phyloP scores from a whole-genome alignment of 768 basidiomycete species.

The Boletus subparvulus region DNA sequence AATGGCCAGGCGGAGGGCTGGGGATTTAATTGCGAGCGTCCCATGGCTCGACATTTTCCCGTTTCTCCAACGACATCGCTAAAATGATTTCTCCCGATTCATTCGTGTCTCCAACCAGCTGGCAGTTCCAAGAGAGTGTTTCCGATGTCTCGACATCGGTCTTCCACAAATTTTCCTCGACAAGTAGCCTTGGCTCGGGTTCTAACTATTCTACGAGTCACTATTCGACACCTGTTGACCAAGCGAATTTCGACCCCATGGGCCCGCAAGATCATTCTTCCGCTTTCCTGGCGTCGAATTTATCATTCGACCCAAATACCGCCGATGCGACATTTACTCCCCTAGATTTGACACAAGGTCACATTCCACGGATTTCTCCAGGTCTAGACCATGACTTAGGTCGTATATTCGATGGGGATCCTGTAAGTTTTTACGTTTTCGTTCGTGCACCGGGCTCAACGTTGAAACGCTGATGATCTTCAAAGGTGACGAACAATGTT shows the following conservation, averaged over 20 bases:
- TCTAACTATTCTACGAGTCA: neutral
- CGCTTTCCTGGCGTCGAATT: neutral
- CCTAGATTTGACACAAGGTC: neutral
- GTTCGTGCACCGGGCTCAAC: neutral
- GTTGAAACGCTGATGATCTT: neutral
- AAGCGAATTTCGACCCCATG: neutral
- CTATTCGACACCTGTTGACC: neutral
- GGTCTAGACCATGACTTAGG: neutral
- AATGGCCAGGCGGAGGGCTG: neutral
- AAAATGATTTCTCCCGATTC: neutral
- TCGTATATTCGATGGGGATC: neutral
- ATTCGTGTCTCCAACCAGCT: accelerated
- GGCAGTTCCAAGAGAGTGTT: too few species aligned
- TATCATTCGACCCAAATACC: neutral
- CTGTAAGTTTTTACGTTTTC: neutral
- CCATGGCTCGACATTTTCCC: neutral
- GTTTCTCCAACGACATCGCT: neutral
- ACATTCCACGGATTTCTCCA: neutral
- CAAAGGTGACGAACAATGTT: neutral
- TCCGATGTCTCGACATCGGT: neutral
- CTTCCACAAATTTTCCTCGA: too few species aligned
- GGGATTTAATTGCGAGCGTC: neutral
- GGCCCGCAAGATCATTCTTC: neutral
- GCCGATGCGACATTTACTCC: neutral
- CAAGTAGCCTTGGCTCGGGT: neutral